Evolutionary conservation across 1,139 yeast genomes (phyloP).

Genomic region (Suhomyces coccinellae): DNA sequence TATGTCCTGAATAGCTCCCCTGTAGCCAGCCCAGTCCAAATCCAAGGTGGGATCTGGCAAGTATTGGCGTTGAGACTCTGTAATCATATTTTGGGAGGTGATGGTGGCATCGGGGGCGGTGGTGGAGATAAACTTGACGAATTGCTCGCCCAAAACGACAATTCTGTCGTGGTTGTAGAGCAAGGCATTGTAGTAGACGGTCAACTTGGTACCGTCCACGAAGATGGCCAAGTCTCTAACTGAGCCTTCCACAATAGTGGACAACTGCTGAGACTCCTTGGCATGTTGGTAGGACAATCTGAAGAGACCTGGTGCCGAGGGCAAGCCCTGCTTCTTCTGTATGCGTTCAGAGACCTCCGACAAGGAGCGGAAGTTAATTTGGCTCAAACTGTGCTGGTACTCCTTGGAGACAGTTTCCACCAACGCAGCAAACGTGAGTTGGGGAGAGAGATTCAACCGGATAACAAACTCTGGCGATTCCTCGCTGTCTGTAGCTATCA

Average conservation of each 20-base stretch:
- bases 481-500: conserved; percentile 66
- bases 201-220: conserved; percentile 29
- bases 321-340: conserved; percentile 49
- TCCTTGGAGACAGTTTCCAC: conserved; percentile 44
- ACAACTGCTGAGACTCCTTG: conserved; percentile 42
- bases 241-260: conserved; percentile 53
- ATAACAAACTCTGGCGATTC: conserved; percentile 53
- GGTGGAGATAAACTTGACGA: conserved; percentile 50
- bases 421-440: conserved; percentile 54
- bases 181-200: conserved; percentile 70
- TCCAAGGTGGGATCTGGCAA: conserved; percentile 89
- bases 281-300: conserved; percentile 61
- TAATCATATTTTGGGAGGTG: conserved; percentile 66
- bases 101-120: conserved; percentile 44
- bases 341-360: conserved; percentile 57
- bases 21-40: conserved; percentile 85
- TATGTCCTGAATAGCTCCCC: conserved; percentile 96
- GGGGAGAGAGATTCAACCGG: conserved; percentile 59
- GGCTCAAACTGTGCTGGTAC: conserved; percentile 37
- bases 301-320: conserved; percentile 63
- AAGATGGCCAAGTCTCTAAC: conserved; percentile 65
- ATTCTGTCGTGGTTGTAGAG: conserved; percentile 74
- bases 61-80: conserved; percentile 54
- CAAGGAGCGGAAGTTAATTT: conserved; percentile 48
- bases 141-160: conserved; percentile 69